Evolutionary conservation across 2,329 filamentous ascomycete genomes (phyloP), one percentile per base, ranked within the genome.

Genomic region (Thelonectria discophora): DNA sequence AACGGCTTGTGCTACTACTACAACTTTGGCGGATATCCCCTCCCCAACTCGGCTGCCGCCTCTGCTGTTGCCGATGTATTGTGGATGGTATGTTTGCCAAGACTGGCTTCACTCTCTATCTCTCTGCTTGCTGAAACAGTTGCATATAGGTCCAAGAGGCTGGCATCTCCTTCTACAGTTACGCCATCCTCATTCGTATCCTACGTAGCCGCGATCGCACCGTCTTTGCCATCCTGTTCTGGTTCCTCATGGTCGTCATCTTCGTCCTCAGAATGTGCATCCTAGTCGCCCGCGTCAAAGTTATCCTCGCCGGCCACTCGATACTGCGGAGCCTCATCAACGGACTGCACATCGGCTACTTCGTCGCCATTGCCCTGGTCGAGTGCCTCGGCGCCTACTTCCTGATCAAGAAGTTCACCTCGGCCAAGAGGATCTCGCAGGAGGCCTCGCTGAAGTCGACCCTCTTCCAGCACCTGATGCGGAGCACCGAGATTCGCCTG

Each of bases 211-310:
- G 61, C 15, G 67, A 71, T 18, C 72, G 74, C 56, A 74, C 77
- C 3, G 72, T 83, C 11, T 86, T 86, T 61, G 77, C 81, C 45
- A 70, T 70, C 2, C 79, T 88, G 2, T 84, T 88, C 64, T 88
- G 86, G 63, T 82, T 81, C 0, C 83, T 88, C 46, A 75, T 88
- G 46, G 75, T 80, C 1, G 75, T 85, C 17, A 84, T 87, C 27
- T 72, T 75, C 2, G 73, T 81, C 1, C 80, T 86, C 37, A 81
- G 85, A 56, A 69, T 81, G 8, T 61, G 67, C n/a, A 79, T 81
- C 24, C 65, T 75, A 4, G 62, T 73, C 12, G 71, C 69, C 12
- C 74, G 79, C 1, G 67, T 74, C 4, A 67, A 63, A 10, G 69
- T 71, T 34, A 72, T 79, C 3, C 45, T 77, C 6, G 62, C 69